Base-by-base conservation (phyloP, 129 eudicot genomes). In the carrot (Daucus carota) region DNA sequence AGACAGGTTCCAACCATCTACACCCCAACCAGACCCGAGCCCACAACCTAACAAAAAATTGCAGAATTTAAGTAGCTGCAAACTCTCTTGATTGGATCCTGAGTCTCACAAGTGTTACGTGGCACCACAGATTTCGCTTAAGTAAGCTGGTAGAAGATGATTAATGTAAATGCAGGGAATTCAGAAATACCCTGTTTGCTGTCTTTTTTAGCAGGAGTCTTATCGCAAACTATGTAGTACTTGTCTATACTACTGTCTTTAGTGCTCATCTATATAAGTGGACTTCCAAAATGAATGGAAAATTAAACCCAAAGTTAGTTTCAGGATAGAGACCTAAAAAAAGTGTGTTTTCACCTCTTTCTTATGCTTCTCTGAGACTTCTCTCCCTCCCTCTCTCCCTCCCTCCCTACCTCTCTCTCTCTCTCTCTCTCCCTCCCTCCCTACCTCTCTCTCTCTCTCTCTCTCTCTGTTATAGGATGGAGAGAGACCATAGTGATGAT, bases 401-500 rank as follows among this genome's bases (percentile, higher is more conserved):
- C n/a, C n/a, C n/a, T n/a, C n/a, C n/a, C n/a, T n/a, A n/a, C n/a
- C n/a, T n/a, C n/a, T n/a, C n/a, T n/a, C n/a, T n/a, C n/a, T n/a
- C n/a, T n/a, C n/a, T n/a, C n/a, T n/a, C n/a, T n/a, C n/a, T n/a
- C n/a, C n/a, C n/a, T n/a, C n/a, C n/a, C n/a, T n/a, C n/a, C n/a
- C n/a, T n/a, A n/a, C n/a, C n/a, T n/a, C n/a, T n/a, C n/a, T n/a
- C n/a, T n/a, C n/a, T n/a, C n/a, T n/a, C n/a, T n/a, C n/a, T n/a
- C n/a, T n/a, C n/a, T n/a, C n/a, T n/a, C n/a, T n/a, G n/a, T 28
- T 9, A 36, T 12, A 81, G 40, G 63, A 71, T 75, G 84, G 73
- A 57, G 68, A 46, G 36, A 31, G 44, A 76, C 5, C 65, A 44
- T 17, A 26, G 65, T 32, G 71, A 48, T 76, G 77, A 78, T 52